Evolutionary conservation across 495 filamentous ascomycete species (phyloP), one percentile per base, ranked within the genome.

Genomic region (Aspergillus conjunctus): DNA sequence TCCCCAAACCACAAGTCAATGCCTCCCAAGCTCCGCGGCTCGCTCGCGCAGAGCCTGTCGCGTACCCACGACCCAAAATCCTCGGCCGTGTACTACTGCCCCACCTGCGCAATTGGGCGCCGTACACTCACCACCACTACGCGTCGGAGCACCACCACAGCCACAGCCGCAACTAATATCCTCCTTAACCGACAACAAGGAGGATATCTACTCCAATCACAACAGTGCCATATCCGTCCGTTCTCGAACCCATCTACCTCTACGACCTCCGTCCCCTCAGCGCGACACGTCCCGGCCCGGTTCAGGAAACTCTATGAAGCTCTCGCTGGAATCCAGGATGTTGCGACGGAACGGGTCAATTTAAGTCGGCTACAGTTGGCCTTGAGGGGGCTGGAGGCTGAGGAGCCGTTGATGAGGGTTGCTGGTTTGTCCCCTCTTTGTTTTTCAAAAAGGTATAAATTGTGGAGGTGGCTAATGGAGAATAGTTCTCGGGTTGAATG

Each of bases 311-410:
- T 96, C 12, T 79, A 91, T 63, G 73, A 80, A 45, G 82, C 86
- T 11, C 76, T 95, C 18, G 72, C 75, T 9, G 78, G 80, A 21
- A 75, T 96, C 21, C 80, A 89, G 62, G 80, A 81, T 58, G 73
- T 83, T 43, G 84, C 87, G 22, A 76, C 83, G 39, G 81, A 82
- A 60, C 85, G 87, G 70, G 81, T 92, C 58, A 90, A 91, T 72
- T 78, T 89, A 20, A 88, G 89, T 58, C 85, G 91, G 64, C 69
- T 97, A 54, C 87, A 91, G 66, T 81, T 98, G 64, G 93, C 92
- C 17, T 71, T 92, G 68, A 81, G 87, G 26, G 26, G 26, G 2
- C 5, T 26, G 26, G 26, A 26, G 26, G 26, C 26, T 26, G 57
- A 98, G 43, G 67, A 77, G 57, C 77, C 81, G 33, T 81, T 89